Conservation (phyloP, 2,329 filamentous ascomycete genomes). For the Calonectria pseudoturangicola region DNA sequence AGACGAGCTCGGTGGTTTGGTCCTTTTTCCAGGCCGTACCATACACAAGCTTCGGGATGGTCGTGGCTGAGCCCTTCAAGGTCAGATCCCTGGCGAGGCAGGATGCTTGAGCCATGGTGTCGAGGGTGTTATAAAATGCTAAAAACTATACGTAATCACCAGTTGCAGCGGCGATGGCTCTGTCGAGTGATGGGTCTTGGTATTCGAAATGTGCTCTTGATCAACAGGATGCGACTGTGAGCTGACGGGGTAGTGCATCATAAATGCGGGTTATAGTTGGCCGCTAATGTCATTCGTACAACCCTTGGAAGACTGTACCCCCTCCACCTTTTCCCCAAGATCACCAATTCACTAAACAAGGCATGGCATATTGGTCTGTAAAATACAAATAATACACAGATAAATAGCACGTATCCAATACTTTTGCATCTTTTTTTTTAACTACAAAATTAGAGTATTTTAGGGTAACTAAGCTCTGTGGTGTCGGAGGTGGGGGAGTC, state of each 20-base stretch:
- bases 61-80: slow-evolving; percentile 57
- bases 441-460: no score
- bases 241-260: background rate
- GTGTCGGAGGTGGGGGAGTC: no score
- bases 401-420: no score
- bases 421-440: no score
- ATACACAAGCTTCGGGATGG: slow-evolving; percentile 78
- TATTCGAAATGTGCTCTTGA: background rate
- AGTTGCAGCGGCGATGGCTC: background rate
- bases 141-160: background rate
- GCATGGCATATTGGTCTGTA: no score
- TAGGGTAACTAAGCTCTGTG: no score
- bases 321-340: no score
- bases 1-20: slow-evolving; percentile 79
- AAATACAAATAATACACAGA: no score
- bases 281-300: slow-evolving; percentile 3
- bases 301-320: no score
- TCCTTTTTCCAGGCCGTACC: slow-evolving; percentile 92
- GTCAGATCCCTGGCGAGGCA: slow-evolving; percentile 59
- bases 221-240: background rate
- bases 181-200: background rate
- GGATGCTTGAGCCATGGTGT: slow-evolving; percentile 53
- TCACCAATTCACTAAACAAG: no score
- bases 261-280: background rate
- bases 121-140: background rate